phyloP scores from a whole-genome alignment of 2,329 filamentous ascomycete species.

The Xylariaceae sp. region DNA sequence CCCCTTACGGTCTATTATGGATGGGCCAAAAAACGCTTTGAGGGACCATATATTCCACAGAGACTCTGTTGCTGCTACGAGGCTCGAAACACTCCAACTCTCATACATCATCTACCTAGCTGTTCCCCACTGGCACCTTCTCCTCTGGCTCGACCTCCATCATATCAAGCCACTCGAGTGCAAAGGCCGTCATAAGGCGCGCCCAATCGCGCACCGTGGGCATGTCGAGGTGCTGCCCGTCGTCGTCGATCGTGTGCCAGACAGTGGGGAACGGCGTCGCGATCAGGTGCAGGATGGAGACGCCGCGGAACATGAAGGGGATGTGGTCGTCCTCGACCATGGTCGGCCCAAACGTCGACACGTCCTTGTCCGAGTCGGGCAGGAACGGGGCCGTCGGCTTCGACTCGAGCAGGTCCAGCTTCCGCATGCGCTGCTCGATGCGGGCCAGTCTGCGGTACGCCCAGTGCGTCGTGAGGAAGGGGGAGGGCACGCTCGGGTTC shows the following conservation, averaged over 20 bases:
- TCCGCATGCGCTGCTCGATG: conserved; percentile 60
- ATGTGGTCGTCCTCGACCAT: conserved; percentile 67
- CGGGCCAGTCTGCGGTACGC: conserved; percentile 64
- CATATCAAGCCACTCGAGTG: conserved; percentile 74
- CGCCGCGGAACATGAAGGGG: conserved; percentile 69
- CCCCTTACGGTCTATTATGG: too few relatives aligned
- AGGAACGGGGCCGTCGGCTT: conserved; percentile 45
- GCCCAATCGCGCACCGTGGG: conserved; percentile 72
- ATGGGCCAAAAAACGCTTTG: too few relatives aligned
- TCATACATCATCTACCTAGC: too few relatives aligned
- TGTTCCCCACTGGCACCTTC: conserved; percentile 1
- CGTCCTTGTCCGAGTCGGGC: conserved; percentile 45
- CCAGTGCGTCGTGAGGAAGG: conserved; percentile 77
- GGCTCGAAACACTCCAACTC: too few relatives aligned
- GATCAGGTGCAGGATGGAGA: conserved; percentile 72
- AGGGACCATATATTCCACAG: too few relatives aligned
- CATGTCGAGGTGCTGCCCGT: conserved; percentile 67
- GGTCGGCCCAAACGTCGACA: conserved; percentile 29
- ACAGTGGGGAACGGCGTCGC: conserved; percentile 64
- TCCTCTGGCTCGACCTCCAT: conserved; percentile 33
- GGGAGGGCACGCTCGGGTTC: conserved; percentile 59
- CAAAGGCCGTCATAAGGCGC: conserved; percentile 65
- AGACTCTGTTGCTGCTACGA: too few relatives aligned
- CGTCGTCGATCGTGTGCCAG: conserved; percentile 68
- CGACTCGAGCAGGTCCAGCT: conserved; percentile 46